A percentile compares a stretch with the other conserved stretches of the same genome.
These are phyloP conservation scores for Clohesyomyces aquaticus DNA, from an alignment of 495 filamentous ascomycete genomes.

Conservation along the genomic window DNA sequence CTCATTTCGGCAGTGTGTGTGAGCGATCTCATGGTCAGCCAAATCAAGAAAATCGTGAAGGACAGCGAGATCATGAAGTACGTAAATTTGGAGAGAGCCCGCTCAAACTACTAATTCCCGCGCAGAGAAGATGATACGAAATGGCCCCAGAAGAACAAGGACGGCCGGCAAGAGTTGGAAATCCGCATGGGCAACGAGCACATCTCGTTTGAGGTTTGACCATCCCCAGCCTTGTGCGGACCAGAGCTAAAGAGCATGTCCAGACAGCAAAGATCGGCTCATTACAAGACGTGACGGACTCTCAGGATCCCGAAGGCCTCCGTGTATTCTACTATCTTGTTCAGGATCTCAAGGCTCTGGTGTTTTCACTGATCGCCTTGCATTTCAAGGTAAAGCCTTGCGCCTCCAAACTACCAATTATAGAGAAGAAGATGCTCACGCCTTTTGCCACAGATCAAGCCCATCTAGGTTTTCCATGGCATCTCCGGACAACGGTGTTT, in stretches of 20 bases:
- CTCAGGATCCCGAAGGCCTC: slow-evolving; percentile 92
- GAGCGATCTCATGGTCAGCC: slow-evolving; percentile 85
- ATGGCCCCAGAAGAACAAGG: slow-evolving; percentile 99
- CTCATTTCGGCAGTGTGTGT: slow-evolving; percentile 76
- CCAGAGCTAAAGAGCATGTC: background rate
- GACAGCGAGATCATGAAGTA: slow-evolving; percentile 99
- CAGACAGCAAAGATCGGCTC: slow-evolving; percentile 99
- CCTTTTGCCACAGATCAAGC: slow-evolving; percentile 44
- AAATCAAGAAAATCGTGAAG: slow-evolving; percentile 97
- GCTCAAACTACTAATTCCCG: background rate
- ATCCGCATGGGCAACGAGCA: slow-evolving; percentile 94
- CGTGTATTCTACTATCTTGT: slow-evolving; percentile 99
- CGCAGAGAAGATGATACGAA: slow-evolving; percentile 95
- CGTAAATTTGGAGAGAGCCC: slow-evolving; percentile 3
- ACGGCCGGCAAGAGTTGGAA: slow-evolving; percentile 95
- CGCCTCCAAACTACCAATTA: background rate
- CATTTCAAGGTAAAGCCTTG: slow-evolving; percentile 88
- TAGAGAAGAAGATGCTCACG: slow-evolving; percentile 15
- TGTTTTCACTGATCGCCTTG: slow-evolving; percentile 93
- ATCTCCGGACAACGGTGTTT: slow-evolving; percentile 32
- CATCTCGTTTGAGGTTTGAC: slow-evolving; percentile 89
- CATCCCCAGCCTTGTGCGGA: background rate
- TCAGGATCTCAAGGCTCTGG: slow-evolving; percentile 94
- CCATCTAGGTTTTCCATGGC: slow-evolving; percentile 35
- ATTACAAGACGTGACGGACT: slow-evolving; percentile 93